These are phyloP conservation scores for Luvunga scandens DNA, from an alignment of 345 rosid species.

Conservation along the genomic window DNA sequence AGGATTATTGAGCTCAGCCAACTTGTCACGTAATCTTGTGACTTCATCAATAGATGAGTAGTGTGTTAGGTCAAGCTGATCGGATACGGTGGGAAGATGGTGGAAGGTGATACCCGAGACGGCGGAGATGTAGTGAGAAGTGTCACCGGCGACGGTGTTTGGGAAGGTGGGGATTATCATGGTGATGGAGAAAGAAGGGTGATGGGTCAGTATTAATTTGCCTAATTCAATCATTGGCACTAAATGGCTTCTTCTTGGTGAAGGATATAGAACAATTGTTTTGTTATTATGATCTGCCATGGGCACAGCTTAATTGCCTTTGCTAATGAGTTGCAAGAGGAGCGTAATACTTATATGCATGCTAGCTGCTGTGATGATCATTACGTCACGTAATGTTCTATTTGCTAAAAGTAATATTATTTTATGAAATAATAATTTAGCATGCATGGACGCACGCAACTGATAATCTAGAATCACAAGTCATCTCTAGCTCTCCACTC, in stretches of 20 bases:
- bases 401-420: too few relatives aligned
- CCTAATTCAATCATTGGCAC: constrained; percentile 35
- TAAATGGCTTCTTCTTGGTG: constrained; percentile 30
- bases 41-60: too few relatives aligned
- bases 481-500: too few relatives aligned
- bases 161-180: constrained; percentile 15
- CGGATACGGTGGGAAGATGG: constrained; percentile 22
- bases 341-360: too few relatives aligned
- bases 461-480: too few relatives aligned
- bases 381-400: too few relatives aligned
- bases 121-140: not conserved
- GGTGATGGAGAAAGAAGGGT: constrained; percentile 6
- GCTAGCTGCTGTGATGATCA: too few relatives aligned
- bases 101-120: constrained; percentile 28
- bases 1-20: constrained; percentile 20
- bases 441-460: too few relatives aligned
- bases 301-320: too few relatives aligned
- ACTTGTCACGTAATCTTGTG: constrained; percentile 1
- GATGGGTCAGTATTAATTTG: constrained; percentile 20
- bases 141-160: not conserved
- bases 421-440: too few relatives aligned
- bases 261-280: constrained; percentile 25
- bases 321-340: too few relatives aligned
- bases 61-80: not conserved
- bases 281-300: not conserved